Conservation (phyloP, 2,329 filamentous ascomycete species). For the Neocatenulostroma microsporum region DNA sequence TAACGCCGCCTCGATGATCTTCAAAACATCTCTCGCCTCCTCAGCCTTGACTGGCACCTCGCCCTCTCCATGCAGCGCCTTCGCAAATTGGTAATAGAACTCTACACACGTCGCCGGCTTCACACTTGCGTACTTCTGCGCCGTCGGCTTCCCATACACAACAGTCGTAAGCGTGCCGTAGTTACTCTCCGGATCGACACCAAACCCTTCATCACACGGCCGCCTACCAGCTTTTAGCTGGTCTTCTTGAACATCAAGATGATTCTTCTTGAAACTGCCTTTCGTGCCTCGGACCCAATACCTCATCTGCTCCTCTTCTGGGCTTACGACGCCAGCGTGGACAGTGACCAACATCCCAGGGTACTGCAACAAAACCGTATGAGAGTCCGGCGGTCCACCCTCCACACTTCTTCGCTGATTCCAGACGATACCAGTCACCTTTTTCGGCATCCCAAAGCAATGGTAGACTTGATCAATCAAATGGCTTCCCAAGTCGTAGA, state of each 20-base stretch:
- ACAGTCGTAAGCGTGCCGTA: slow-evolving; percentile 52
- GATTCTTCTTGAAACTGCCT: slow-evolving; percentile 65
- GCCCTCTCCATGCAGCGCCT: slow-evolving; percentile 45
- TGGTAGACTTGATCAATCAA: slow-evolving; percentile 66
- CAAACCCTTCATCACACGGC: slow-evolving; percentile 57
- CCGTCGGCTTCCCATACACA: slow-evolving; percentile 37
- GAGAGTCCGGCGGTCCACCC: slow-evolving; percentile 46
- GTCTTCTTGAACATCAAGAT: slow-evolving; percentile 67
- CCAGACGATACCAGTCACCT: slow-evolving; percentile 61
- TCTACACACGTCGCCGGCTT: slow-evolving; percentile 62
- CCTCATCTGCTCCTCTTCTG: slow-evolving; percentile 60
- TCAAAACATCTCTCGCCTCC: slow-evolving; percentile 48
- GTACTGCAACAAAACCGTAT: slow-evolving; percentile 61
- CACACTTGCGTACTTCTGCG: slow-evolving; percentile 49
- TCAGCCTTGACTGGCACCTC: slow-evolving; percentile 48
- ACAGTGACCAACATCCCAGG: slow-evolving; percentile 58
- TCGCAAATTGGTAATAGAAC: slow-evolving; percentile 54
- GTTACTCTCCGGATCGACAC: slow-evolving; percentile 51
- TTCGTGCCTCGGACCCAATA: slow-evolving; percentile 71
- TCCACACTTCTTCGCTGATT: slow-evolving; percentile 52
- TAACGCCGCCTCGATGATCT: slow-evolving; percentile 49
- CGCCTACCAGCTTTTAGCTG: slow-evolving; percentile 59
- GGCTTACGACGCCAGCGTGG: slow-evolving; percentile 61
- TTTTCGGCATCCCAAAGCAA: slow-evolving; percentile 60
- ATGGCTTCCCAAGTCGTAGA: slow-evolving; percentile 71